Conservation (phyloP, 495 filamentous ascomycete genomes). For the Lasiosphaeria miniovina region DNA sequence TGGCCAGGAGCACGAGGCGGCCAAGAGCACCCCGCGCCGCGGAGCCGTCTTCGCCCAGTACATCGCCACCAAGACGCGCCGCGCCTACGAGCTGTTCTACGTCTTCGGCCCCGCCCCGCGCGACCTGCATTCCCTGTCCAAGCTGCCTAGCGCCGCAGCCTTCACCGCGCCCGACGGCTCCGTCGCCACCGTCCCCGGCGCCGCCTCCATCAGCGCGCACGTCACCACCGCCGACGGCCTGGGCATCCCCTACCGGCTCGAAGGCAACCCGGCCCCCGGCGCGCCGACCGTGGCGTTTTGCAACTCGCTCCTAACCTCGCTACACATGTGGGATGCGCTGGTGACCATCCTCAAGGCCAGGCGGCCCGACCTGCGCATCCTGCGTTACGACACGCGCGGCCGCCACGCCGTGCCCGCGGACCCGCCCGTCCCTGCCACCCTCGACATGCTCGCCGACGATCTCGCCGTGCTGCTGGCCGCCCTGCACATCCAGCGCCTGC, state of each 20-base stretch:
- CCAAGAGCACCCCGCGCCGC: slow-evolving; percentile 56
- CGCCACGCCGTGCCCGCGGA: slow-evolving; percentile 47
- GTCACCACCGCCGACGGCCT: slow-evolving; percentile 69
- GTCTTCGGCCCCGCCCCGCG: slow-evolving; percentile 71
- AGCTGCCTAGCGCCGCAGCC: slow-evolving; percentile 30
- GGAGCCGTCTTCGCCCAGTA: slow-evolving; percentile 54
- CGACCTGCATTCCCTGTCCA: slow-evolving; percentile 53
- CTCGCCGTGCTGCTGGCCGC: slow-evolving; percentile 56
- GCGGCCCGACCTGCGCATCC: slow-evolving; percentile 63
- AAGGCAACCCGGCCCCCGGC: slow-evolving; percentile 61
- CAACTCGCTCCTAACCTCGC: slow-evolving; percentile 71
- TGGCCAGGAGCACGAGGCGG: slow-evolving; percentile 60
- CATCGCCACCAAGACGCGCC: slow-evolving; percentile 52
- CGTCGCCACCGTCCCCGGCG: slow-evolving; percentile 41
- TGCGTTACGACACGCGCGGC: slow-evolving; percentile 70
- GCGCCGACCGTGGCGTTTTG: slow-evolving; percentile 68
- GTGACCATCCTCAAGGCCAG: slow-evolving; percentile 53
- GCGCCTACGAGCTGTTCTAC: slow-evolving; percentile 70
- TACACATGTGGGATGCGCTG: slow-evolving; percentile 75
- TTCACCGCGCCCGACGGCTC: slow-evolving; percentile 54
- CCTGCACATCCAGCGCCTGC: slow-evolving; percentile 58
- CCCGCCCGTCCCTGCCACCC: slow-evolving; percentile 41
- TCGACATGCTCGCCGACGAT: slow-evolving; percentile 66
- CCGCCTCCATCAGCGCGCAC: slow-evolving; percentile 59
- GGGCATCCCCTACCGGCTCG: slow-evolving; percentile 66